Evolutionary conservation across 495 filamentous ascomycete genomes (phyloP), one percentile per base, ranked within the genome.

Genomic region (Penicillium verhagenii): DNA sequence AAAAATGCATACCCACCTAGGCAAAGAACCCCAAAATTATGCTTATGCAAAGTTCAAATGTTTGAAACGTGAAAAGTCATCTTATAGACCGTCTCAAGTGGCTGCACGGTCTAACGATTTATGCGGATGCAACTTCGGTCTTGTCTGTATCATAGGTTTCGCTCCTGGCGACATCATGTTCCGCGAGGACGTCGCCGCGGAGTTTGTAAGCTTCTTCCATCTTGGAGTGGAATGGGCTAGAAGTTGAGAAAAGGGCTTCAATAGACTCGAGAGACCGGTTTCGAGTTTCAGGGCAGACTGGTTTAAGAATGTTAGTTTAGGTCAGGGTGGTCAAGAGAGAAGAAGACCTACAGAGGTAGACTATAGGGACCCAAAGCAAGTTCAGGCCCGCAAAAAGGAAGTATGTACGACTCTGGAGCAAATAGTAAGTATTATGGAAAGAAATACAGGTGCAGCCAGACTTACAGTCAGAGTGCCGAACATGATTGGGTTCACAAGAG

Each of bases 181-280:
- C 57, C 1, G 57, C 64, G 1, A 75, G 58, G 13, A 72, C 67
- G 58, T 71, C 67, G 4, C 72, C 71, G 46, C 67, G 63, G 25
- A 66, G 47, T 19, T 59, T 61, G 33, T 73, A 74, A 16, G 68
- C 70, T 18, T 65, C 53, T 38, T 75, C 69, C 70, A 75, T 75
- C 14, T 68, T 63, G 70, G 70, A 75, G 37, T 60, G 54, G 40
- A 73, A 75, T 13, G 69, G 69, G 49, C 65, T 72, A 1, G 59
- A 23, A 1, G 64, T 71, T 1, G 68, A 67, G 51, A 86, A 84
- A 29, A 84, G 72, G 4, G 73, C 70, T 20, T 83, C 77, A 58
- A 83, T 84, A n/a, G 81, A 80, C 53, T 85, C 83, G 8, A 86
- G 66, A n/a, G 71, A 77, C 6, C 81, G 75, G 43, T 79, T 78